Evolutionary conservation across 106 monocot species (phyloP), one percentile per base, ranked within the genome.

Genomic region (Dioscorea alata): DNA sequence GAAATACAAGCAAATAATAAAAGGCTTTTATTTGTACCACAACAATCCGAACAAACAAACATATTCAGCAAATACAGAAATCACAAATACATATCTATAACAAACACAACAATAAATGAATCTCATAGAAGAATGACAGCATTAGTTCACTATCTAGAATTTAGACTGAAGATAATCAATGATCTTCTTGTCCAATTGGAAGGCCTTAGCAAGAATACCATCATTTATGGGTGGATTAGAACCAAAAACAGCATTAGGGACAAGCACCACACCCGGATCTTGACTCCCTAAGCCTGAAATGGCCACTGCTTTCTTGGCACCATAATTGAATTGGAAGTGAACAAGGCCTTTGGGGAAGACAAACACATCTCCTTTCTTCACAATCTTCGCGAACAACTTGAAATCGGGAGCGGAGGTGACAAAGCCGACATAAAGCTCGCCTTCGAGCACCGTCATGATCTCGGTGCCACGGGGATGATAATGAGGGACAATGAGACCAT

Each of bases 401-500:
- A 60, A 67, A 21, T 66, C 59, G 54, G 67, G 78, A 65, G 59
- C 60, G 13, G 78, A 73, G 4, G 73, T 61, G 54, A 78, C 73
- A 23, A 78, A 78, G 35, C 78, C 78, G 20, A 74, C 79, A 10
- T 42, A 63, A 20, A 74, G 56, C 2, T 72, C 59, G 49, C 82
- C 82, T 63, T 82, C 63, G 25, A 77, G 0, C 18, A 82, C 82
- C 0, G 62, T 69, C 15, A 73, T 56, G 25, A 82, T 59, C 76
- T 82, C 82, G 35, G 73, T 77, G 17, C 48, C 77, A 15, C 81
- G 68, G 14, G 81, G 82, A 54, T 82, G 82, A 12, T 42, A 70
- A 57, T 82, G 82, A 24, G 78, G 84, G 21, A 76, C 75, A 64
- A 71, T 80, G 19, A 80, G 64, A 6, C 84, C 84, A 33, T 49